Base-by-base conservation (phyloP, 345 rosid genomes). In the Boechera stricta region DNA sequence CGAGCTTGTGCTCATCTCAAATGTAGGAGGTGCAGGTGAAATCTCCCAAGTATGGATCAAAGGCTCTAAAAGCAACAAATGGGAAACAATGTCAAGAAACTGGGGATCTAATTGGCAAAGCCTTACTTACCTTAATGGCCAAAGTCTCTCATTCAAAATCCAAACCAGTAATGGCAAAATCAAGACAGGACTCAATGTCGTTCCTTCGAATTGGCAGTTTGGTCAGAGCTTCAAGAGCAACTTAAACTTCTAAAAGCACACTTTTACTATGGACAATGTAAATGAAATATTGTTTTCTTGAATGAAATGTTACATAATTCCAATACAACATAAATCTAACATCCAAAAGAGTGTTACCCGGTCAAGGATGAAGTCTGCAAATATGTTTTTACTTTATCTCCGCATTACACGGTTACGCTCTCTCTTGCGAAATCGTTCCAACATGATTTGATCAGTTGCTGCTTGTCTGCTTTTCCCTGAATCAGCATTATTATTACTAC, bases 351-450 rank as follows among this genome's bases (percentile, higher is more conserved):
- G 41, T 31, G 65, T 54, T 44, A 55, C n/a, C 36, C 10, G 16
- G 65, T 56, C 70, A 11, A 64, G 12, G 11, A 44, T n/a, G 32
- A 75, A 35, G 28, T 35, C 54, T 69, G 39, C 9, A 47, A 31
- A 29, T 5, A 45, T 29, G n/a, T 29, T 45, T 64, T 45, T 8
- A 47, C 69, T 44, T 55, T 69, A 94, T 88, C 99, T 91, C 73
- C 98, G 78, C 98, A 92, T 95, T 28, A 82, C 96, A 5, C 98
- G 85, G 75, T 95, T 86, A 44, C 99, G 91, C 79, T 95, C 97
- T 73, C 97, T 86, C 84, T 93, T 95, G n/a, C 97, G 87, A 76
- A 95, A 95, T 16, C 96, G 92, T 71, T 95, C 92, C 67, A 95
- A 74, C 96, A 90, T 92, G 80, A 92, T 81, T 76, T 92, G 79